Evolutionary conservation across 192 early-diverging fungal species (phyloP).

Genomic region (Mortierella claussenii): DNA sequence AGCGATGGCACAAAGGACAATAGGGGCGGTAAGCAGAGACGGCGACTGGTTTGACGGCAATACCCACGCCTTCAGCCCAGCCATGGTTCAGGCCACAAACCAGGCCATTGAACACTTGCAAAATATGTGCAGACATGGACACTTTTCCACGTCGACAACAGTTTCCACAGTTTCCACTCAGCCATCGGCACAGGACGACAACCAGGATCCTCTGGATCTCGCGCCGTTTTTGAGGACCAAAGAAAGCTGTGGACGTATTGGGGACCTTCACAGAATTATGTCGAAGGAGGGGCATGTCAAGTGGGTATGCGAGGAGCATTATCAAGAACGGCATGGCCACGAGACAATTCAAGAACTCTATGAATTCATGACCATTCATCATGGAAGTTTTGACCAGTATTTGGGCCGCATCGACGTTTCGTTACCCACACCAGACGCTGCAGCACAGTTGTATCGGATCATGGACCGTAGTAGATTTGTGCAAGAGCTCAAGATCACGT

Average conservation of each 20-base stretch:
- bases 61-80: no score
- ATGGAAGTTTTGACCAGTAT: conserved; percentile 10
- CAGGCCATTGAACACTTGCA: neutral
- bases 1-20: neutral
- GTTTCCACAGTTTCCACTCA: neutral
- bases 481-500: conserved; percentile 15
- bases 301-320: conserved; percentile 43
- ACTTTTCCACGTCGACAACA: neutral
- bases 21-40: neutral
- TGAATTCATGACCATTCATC: conserved; percentile 6
- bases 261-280: conserved; percentile 26
- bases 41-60: no score
- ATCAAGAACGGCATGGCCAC: conserved; percentile 1
- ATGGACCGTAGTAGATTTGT: conserved; percentile 15
- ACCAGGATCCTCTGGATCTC: conserved; percentile 15
- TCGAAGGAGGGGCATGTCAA: conserved; percentile 20
- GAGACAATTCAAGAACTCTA: conserved; percentile 7
- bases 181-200: neutral
- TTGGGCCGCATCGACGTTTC: conserved; percentile 18
- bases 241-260: neutral
- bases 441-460: conserved; percentile 18
- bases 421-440: conserved; percentile 2
- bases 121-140: neutral
- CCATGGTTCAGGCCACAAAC: neutral
- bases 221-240: conserved; percentile 3